These are phyloP conservation scores for Hemileccinum rubropunctum DNA, from an alignment of 768 basidiomycete species.

Conservation along the genomic window DNA sequence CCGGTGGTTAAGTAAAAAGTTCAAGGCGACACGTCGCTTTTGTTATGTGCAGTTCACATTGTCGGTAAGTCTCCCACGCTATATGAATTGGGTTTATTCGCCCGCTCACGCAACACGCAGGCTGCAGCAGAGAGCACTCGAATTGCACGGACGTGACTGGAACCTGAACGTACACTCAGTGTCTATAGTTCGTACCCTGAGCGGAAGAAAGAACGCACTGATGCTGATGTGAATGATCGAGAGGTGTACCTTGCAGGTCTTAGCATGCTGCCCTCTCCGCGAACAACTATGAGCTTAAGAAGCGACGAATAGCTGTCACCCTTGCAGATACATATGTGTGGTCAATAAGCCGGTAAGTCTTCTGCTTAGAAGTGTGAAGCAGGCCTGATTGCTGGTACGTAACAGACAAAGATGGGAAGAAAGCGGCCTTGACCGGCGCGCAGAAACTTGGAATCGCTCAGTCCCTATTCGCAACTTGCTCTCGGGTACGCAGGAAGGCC, in stretches of 20 bases:
- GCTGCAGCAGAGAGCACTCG: slow-evolving; percentile 74
- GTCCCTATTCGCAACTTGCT: slow-evolving; percentile 78
- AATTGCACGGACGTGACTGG: slow-evolving; percentile 71
- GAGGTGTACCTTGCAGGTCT: slow-evolving; percentile 90
- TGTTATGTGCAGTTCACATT: slow-evolving; percentile 91
- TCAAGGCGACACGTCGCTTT: slow-evolving; percentile 87
- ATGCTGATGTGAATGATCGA: slow-evolving; percentile 77
- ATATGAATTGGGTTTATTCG: neutral
- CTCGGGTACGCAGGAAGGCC: slow-evolving; percentile 77
- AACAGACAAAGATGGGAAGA: slow-evolving; percentile 45
- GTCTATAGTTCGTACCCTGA: slow-evolving; percentile 91
- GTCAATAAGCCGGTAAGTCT: slow-evolving; percentile 48
- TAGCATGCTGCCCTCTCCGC: slow-evolving; percentile 68
- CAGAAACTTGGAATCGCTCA: slow-evolving; percentile 64
- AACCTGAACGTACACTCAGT: slow-evolving; percentile 61
- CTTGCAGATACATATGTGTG: slow-evolving; percentile 72
- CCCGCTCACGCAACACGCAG: slow-evolving; percentile 32
- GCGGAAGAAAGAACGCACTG: slow-evolving; percentile 85
- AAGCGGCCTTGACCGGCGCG: slow-evolving; percentile 52
- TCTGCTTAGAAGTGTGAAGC: neutral
- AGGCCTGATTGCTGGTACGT: neutral
- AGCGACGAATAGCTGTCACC: slow-evolving; percentile 86
- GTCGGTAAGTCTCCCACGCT: slow-evolving; percentile 54
- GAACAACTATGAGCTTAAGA: slow-evolving; percentile 88
- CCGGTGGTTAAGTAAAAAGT: slow-evolving; percentile 98